Percentiles rank a stretch among this genome's conserved stretches.
phyloP scores from a whole-genome alignment of 2,329 filamentous ascomycete genomes.

The Aspergillus bombycis region DNA sequence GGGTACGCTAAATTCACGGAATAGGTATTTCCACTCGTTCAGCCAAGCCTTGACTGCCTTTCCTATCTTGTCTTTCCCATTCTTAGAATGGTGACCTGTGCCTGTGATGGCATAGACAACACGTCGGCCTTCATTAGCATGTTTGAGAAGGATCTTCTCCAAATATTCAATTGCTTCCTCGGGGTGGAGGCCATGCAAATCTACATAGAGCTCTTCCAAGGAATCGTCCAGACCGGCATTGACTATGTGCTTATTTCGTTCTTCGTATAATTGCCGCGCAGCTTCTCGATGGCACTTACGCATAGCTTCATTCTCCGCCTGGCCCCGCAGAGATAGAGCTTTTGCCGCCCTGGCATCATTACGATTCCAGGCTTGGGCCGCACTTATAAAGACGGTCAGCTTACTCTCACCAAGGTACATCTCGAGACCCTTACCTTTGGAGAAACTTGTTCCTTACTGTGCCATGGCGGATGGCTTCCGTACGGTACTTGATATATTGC shows the following conservation, averaged over 20 bases:
- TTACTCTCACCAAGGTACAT: background rate
- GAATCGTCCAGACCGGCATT: constrained; percentile 47
- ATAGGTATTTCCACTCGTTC: constrained; percentile 94
- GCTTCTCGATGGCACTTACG: constrained; percentile 94
- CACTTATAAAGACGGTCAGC: constrained; percentile 56
- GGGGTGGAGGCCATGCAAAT: constrained; percentile 96
- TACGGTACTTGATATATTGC: constrained; percentile 89
- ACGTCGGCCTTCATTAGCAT: constrained; percentile 67
- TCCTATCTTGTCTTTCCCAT: constrained; percentile 97
- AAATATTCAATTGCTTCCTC: constrained; percentile 96
- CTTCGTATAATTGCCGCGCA: constrained; percentile 87
- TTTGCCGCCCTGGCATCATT: constrained; percentile 96
- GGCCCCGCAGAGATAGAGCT: constrained; percentile 87
- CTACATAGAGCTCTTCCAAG: constrained; percentile 81
- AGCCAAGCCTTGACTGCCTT: constrained; percentile 89
- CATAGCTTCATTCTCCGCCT: constrained; percentile 97
- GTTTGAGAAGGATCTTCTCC: constrained; percentile 82
- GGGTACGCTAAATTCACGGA: constrained; percentile 92
- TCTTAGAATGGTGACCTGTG: constrained; percentile 96
- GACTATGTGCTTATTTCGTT: constrained; percentile 74
- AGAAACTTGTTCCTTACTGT: constrained; percentile 95
- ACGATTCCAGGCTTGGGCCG: constrained; percentile 96
- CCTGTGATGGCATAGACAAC: constrained; percentile 96
- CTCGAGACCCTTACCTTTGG: constrained; percentile 68
- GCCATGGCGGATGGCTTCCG: constrained; percentile 96